These are phyloP conservation scores for Gliomastix tumulicola DNA, from an alignment of 2,329 filamentous ascomycete species.

Conservation along the genomic window DNA sequence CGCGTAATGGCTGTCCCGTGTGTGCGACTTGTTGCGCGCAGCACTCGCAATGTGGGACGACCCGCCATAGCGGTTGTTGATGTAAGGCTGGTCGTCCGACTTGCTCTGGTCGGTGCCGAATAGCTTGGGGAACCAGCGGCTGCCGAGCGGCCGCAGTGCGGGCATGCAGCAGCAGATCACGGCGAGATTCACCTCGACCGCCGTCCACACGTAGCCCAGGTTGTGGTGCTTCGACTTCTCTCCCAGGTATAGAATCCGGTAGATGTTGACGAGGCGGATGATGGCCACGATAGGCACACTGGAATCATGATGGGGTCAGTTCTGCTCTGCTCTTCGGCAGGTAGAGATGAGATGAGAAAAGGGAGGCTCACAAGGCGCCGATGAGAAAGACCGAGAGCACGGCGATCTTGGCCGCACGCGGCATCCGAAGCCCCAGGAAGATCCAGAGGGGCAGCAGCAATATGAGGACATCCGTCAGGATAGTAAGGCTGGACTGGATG, in stretches of 20 bases:
- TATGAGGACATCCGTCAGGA: slow-evolving; percentile 31
- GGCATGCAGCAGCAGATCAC: slow-evolving; percentile 27
- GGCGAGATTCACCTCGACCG: slow-evolving; percentile 26
- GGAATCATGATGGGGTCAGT: background rate
- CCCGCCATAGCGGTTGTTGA: slow-evolving; percentile 6
- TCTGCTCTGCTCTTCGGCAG: background rate
- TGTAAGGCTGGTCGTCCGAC: slow-evolving; percentile 2
- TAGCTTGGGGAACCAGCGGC: slow-evolving; percentile 22
- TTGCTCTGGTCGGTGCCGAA: slow-evolving; percentile 13
- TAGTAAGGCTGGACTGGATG: slow-evolving; percentile 25
- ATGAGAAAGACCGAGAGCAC: slow-evolving; percentile 30
- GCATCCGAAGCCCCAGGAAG: slow-evolving; percentile 31
- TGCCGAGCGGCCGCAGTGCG: slow-evolving; percentile 23
- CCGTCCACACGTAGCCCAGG: slow-evolving; percentile 21
- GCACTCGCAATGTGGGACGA: slow-evolving; percentile 3
- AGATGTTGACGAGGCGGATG: slow-evolving; percentile 19
- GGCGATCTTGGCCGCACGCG: slow-evolving; percentile 25
- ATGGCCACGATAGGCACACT: slow-evolving; percentile 23
- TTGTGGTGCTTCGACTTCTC: slow-evolving; percentile 12
- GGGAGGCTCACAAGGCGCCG: slow-evolving; percentile 23
- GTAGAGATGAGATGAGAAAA: background rate
- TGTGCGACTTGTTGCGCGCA: slow-evolving; percentile 7
- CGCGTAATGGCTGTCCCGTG: slow-evolving; percentile 6
- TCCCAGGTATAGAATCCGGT: slow-evolving; percentile 13
- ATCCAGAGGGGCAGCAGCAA: slow-evolving; percentile 30